These are phyloP conservation scores for Tripterygium wilfordii DNA, from an alignment of 177 flowering plant species.

Conservation along the genomic window DNA sequence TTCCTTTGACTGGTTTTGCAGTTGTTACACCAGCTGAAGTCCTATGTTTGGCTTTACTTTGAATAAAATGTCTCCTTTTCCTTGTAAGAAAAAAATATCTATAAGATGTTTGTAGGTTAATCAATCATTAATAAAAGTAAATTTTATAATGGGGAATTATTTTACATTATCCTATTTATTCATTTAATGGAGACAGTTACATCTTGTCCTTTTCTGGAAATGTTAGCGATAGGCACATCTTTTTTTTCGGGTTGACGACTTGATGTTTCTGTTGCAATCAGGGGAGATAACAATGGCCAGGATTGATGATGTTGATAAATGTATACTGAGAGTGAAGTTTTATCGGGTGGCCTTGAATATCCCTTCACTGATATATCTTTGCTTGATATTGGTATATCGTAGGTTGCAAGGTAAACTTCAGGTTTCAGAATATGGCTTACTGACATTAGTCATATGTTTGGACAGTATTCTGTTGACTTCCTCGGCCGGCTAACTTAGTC, in stretches of 20 bases:
- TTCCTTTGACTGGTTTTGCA: not conserved
- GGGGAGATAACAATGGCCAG: conserved; percentile 61
- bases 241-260: conserved; percentile 49
- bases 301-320: conserved; percentile 85
- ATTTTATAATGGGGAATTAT: too few species aligned
- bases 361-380: conserved; percentile 65
- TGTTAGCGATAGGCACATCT: conserved; percentile 45
- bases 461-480: too few species aligned
- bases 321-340: conserved; percentile 83
- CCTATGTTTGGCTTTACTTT: too few species aligned
- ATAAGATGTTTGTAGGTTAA: too few species aligned
- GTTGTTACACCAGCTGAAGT: too few species aligned
- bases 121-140: conserved; percentile 1
- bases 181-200: too few species aligned
- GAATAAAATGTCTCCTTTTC: too few species aligned
- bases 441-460: too few species aligned
- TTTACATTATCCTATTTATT: too few species aligned
- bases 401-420: conserved; percentile 68
- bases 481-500: too few species aligned
- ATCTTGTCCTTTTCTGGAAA: conserved; percentile 8
- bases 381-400: conserved; percentile 50
- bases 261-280: conserved; percentile 54
- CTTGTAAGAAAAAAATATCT: too few species aligned
- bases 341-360: conserved; percentile 65
- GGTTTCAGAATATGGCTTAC: not conserved